Evolutionary conservation across 352 stramenopile species (phyloP), one percentile per base, ranked within the genome.

Genomic region (Globisporangium takayamanum): DNA sequence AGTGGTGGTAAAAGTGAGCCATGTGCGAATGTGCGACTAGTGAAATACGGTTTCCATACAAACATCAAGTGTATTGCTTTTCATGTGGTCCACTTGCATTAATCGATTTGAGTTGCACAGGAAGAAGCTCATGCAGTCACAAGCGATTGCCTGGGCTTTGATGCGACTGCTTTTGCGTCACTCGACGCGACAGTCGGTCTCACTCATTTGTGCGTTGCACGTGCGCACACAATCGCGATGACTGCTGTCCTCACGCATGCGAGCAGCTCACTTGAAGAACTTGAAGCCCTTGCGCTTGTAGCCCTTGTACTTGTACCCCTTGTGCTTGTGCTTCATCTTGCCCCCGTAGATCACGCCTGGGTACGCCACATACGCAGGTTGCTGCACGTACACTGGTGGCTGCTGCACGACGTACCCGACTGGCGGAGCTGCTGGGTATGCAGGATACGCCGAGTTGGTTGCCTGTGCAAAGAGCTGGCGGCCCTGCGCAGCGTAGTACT

Each of bases 381-480:
- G 78, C 39, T 73, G 69, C 12, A 64, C 18, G 52, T 59, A 59
- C 45, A 56, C 37, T 1, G 60, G 46, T 12, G 47, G 49, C 14
- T 39, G 64, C 54, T 67, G 69, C 47, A 66, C 49, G 3, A 70
- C 64, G 60, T 86, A 85, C 30, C 49, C 65, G 39, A 59, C 36
- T 12, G 45, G 50, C 54, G 53, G 39, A n/a, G 69, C 61, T 12
- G 73, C 54, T 50, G 55, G 46, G 28, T 63, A 56, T 15, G 37
- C 22, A 18, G 57, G 50, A 59, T 81, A 78, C 20, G 46, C 51
- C 8, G 59, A 59, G 5, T 47, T 61, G 11, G 76, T 87, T 7
- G 78, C 80, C 60, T 90, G 78, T 11, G 78, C 78, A 51, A 88
- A 90, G 47, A 90, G 73, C 55, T 80, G 74, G n/a, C 78, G 69